Evolutionary conservation across 139 green algal genomes (phyloP).

Genomic region (Medakamo hakoo): DNA sequence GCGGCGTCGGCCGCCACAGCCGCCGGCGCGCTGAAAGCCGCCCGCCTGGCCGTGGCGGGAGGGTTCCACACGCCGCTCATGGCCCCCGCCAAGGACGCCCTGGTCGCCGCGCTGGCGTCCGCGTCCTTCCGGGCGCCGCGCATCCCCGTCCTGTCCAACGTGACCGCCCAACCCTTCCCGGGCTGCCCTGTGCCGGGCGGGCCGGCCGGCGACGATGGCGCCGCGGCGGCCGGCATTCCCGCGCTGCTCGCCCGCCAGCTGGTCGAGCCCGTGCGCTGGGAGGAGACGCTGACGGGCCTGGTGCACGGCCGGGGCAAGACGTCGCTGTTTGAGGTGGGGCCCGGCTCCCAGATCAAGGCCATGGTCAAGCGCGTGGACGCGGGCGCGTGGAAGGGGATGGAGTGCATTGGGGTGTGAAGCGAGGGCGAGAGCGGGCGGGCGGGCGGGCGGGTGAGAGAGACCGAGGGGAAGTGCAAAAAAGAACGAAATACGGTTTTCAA

Average conservation of each 20-base stretch:
- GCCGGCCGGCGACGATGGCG: no score
- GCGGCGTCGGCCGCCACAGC: constrained; percentile 31
- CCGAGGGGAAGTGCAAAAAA: no score
- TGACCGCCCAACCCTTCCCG: constrained; percentile 61
- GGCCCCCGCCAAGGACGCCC: constrained; percentile 42
- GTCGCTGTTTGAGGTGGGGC: constrained; percentile 70
- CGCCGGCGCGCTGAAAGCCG: constrained; percentile 63
- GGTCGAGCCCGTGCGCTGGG: constrained; percentile 69
- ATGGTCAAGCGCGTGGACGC: constrained; percentile 77
- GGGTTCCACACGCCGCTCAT: constrained; percentile 88
- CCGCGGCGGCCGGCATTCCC: constrained; percentile 25
- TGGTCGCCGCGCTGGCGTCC: constrained; percentile 38
- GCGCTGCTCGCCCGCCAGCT: constrained; percentile 67
- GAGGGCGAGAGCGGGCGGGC: no score
- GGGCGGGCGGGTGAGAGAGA: no score
- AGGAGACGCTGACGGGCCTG: constrained; percentile 28
- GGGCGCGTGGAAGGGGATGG: constrained; percentile 42
- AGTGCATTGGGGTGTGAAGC: constrained; percentile 33
- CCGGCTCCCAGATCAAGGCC: constrained; percentile 82
- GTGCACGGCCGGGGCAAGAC: constrained; percentile 34
- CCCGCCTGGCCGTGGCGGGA: constrained; percentile 56
- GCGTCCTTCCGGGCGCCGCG: constrained; percentile 47
- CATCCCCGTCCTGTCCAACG: constrained; percentile 76
- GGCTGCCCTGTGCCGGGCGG: no score
- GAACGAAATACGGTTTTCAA: no score